Base-by-base conservation (phyloP, 371 early-diverging fungal species). In the Mortierella polycephala region DNA sequence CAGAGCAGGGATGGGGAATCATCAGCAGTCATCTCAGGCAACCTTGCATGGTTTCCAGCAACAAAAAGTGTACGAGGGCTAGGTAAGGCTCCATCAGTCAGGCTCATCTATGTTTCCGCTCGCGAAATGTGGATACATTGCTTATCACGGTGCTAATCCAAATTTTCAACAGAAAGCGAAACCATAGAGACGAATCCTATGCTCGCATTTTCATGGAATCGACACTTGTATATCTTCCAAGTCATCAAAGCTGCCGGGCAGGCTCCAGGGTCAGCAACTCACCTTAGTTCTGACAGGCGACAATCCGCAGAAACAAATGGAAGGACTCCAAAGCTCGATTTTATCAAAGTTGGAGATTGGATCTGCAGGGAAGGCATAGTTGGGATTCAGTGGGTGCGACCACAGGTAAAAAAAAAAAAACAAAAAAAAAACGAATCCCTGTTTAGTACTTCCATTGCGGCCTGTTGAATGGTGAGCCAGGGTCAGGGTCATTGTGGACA, bases 331-430 rank as follows among this genome's bases (percentile, higher is more conserved):
- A 79, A 62, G 20, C 64, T 91, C 7, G 86, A 89, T 40, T 91
- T 87, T 75, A 72, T 82, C 46, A 86, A 84, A 53, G 57, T 86
- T 45, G 92, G 90, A 3, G 89, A 90, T 60, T 90, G 89, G 87
- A 75, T 85, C 54, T 85, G 86, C 13, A 82, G 81, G 30, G 89
- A 91, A 57, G 75, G 85, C 16, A 93, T 94, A 70, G 92, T 94
- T 16, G 90, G 88, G 1, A 72, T 92, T 20, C 92, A 92, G 68
- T 94, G 94, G 94, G 84, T 94, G 13, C 90, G 90, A 52, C 83
- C 87, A 60, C 88, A 90, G 85, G 93, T 94, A 83, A 37, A 52
- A 10, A 9, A 42, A 39, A 2, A 7, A 9, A 42, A 39, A 2
- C n/a, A n/a, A 83, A 37, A 52, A 10, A 9, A 42, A 39, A 2